Base-by-base conservation (phyloP, 2,329 filamentous ascomycete species). In the Penicillium polonicum region DNA sequence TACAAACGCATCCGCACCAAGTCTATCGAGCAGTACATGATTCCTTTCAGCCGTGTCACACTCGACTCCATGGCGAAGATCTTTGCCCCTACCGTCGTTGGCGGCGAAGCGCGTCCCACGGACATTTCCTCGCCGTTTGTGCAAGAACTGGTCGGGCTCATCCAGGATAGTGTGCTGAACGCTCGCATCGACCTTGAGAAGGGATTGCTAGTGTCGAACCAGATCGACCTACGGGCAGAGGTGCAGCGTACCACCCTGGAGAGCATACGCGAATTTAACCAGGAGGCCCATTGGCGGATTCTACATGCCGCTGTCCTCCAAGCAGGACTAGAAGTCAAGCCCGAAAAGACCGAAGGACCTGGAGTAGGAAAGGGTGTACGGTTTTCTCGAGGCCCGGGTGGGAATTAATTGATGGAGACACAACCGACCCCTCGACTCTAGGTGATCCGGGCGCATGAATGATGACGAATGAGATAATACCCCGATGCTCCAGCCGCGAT, bases 21-120 rank as follows among this genome's bases (percentile, higher is more conserved):
- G 78, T 93, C 92, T 68, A 97, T 99, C 58, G 85, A 92, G 25
- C 91, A 96, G 70, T 97, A 97, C 76, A 89, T 96, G 67, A 83
- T 91, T 25, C 92, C 94, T 0, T 99, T 96, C 74, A 95, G 89
- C 42, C 88, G 88, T 64, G 91, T 97, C 60, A 92, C 89, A 0
- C 80, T 97, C 5, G 83, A 88, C 21, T 91, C 86, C 60, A 85
- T 99, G 80, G 86, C 89, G 9, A 80, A 83, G 36, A 88, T 90
- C 2, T 97, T 99, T 73, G 86, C 85, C 0, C 78, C 81, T 2
- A 51, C 63, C 8, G 57, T 63, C 31, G 58, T 65, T 13, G 62
- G 65, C 43, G 69, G 65, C 8, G 78, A 84, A 0, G 83, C 83
- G 4, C 77, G 82, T 60, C 81, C 83, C 4, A 86, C 93, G 46